Base-by-base conservation (phyloP, 805 yeast genomes). In the Wickerhamomyces chambardii region DNA sequence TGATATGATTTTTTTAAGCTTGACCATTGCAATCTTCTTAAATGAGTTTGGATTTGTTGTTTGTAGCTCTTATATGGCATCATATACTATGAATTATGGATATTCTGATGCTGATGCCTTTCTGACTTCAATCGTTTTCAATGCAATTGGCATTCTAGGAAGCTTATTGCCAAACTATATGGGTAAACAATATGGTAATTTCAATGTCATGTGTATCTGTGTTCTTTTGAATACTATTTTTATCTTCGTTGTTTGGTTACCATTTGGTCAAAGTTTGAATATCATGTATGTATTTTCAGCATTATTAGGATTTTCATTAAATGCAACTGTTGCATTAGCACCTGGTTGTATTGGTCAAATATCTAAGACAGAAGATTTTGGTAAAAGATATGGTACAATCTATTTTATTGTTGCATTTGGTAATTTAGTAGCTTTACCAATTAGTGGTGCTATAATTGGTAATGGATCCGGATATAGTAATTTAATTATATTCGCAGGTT, bases 291-390 rank as follows among this genome's bases (percentile, higher is more conserved):
- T 61, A 4, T 73, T 70, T 39, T 52, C 70, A 2, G 54, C 53
- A 5, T 43, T 67, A 14, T 73, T 64, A 48, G 81, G 81, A 1
- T 63, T 73, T 30, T 53, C 67, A 29, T 61, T 75, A 11, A 68
- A 76, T 8, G 64, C 78, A 2, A 67, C 71, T 4, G 53, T 73
- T 34, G 64, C 78, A 8, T 48, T 73, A 35, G 65, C 72, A 16
- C 78, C 79, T 3, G 71, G 69, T 6, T 70, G 78, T 44, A 57
- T 72, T 21, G 75, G 74, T 2, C 73, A 71, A 33, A 70, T 75
- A 24, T 69, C 77, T 15, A 64, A 66, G 30, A 62, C 67, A 3
- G 63, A 63, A 31, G 65, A 61, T 42, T 70, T 69, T 46, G 76
- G 76, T 14, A 63, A 64, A 40, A 59, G 72, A 11, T 70, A 68